Base-by-base conservation (phyloP, 2,329 filamentous ascomycete species). In the Neonectria sp. region DNA sequence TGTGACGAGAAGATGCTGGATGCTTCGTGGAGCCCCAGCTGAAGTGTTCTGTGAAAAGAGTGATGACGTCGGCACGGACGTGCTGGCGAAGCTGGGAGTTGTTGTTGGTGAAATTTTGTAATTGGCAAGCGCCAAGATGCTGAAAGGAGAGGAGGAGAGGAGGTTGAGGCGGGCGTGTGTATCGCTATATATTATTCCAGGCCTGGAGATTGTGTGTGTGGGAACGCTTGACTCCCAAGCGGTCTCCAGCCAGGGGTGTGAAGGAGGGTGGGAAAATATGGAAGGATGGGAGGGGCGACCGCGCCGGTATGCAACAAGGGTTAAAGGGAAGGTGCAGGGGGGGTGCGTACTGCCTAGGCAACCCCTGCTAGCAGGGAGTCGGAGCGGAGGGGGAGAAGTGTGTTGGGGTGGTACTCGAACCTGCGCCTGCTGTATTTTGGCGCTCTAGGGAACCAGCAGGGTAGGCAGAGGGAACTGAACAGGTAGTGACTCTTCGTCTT, bases 121-220 rank as follows among this genome's bases (percentile, higher is more conserved):
- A 76, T 82, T 82, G 80, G 80, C 80, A 80, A 71, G 68, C 71
- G 80, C 80, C 80, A 82, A 81, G 77, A 75, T 76, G 73, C 71
- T 76, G 75, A 63, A 72, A 73, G 69, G 63, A 73, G 75, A 75
- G 71, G 69, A 74, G 68, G 60, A 73, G 75, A 71, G 70, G 67
- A 71, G 68, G 69, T 67, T 63, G 60, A 68, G 69, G 75, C 70
- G 78, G 71, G 78, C 69, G 76, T 75, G 74, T 66, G 73, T 72
- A 69, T 70, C 71, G 71, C 73, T 78, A 79, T 81, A 79, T 79
- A 79, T 77, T 77, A 65, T 70, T 68, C 57, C 49, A 57, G 37
- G 13, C 55, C 9, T 48, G 62, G 60, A 61, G 73, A 70, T 72
- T 74, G 69, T 75, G 73, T 73, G 73, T 72, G 75, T 66, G 70